Evolutionary conservation across 495 filamentous ascomycete genomes (phyloP).

Genomic region (Tuber calosporum): DNA sequence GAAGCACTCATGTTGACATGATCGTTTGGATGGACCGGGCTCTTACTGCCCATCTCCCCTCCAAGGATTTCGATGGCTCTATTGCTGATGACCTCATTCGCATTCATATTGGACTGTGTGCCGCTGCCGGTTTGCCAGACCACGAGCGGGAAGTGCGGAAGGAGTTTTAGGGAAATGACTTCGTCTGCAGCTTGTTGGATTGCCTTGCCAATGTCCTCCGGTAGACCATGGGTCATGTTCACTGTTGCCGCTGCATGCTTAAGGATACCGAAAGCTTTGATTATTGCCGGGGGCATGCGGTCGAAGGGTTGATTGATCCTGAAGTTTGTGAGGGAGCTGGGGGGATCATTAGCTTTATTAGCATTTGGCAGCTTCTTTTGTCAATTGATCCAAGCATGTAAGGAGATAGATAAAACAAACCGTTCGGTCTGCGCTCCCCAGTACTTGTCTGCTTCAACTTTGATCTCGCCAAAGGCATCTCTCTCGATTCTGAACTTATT

Average conservation of each 20-base stretch:
- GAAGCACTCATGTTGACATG: slow-evolving; percentile 99
- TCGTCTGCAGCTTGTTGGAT: slow-evolving; percentile 91
- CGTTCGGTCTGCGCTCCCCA: slow-evolving; percentile 99
- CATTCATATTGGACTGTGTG: slow-evolving; percentile 99
- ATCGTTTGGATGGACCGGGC: slow-evolving; percentile 97
- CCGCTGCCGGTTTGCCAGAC: slow-evolving; percentile 99
- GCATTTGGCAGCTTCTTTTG: slow-evolving; percentile 6
- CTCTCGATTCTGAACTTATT: slow-evolving; percentile 65
- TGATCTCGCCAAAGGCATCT: slow-evolving; percentile 95
- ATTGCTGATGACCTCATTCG: slow-evolving; percentile 99
- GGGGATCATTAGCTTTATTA: slow-evolving; percentile 33
- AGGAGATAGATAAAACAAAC: slow-evolving; percentile 43
- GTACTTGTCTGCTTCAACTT: slow-evolving; percentile 89
- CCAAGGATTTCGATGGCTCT: slow-evolving; percentile 97
- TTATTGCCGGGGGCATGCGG: slow-evolving; percentile 88
- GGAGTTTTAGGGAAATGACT: slow-evolving; percentile 85
- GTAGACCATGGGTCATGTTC: slow-evolving; percentile 91
- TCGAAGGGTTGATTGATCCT: slow-evolving; percentile 98
- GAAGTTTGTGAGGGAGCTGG: slow-evolving; percentile 86
- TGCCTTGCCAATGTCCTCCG: slow-evolving; percentile 84
- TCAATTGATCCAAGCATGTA: not conserved
- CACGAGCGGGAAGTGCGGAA: slow-evolving; percentile 97
- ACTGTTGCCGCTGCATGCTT: slow-evolving; percentile 95
- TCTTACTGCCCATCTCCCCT: slow-evolving; percentile 88
- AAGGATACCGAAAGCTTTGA: slow-evolving; percentile 91